phyloP scores from a whole-genome alignment of 768 basidiomycete genomes.

The Termitomyces titanicus region DNA sequence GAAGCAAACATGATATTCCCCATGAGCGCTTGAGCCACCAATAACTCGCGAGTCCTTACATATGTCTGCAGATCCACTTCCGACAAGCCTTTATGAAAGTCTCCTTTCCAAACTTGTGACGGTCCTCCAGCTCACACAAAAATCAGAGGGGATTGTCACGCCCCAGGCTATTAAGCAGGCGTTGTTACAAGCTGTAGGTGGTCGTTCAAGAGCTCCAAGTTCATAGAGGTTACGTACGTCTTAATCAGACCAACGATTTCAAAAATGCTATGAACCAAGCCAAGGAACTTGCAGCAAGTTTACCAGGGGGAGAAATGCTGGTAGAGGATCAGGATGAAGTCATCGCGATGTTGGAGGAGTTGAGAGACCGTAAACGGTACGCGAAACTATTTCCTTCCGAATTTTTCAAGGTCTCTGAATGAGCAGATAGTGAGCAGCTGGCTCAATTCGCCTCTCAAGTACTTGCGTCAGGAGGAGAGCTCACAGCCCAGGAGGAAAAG shows the following conservation, averaged over 20 bases:
- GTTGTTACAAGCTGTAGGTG: conserved; percentile 56
- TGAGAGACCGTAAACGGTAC: conserved; percentile 64
- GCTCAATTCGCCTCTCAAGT: conserved; percentile 45
- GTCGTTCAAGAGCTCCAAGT: background rate
- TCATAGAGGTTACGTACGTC: background rate
- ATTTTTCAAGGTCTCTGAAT: background rate
- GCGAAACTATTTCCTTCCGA: conserved; percentile 9
- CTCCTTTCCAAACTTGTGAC: conserved; percentile 58
- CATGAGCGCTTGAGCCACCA: conserved; percentile 5
- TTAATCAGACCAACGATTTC: conserved; percentile 64
- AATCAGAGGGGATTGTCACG: conserved; percentile 48
- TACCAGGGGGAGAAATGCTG: conserved; percentile 73
- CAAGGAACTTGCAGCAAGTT: conserved; percentile 48
- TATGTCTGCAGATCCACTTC: conserved; percentile 33
- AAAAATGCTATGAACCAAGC: conserved; percentile 56
- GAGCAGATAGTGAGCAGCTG: conserved; percentile 45
- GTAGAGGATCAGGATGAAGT: conserved; percentile 70
- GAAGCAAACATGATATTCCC: background rate
- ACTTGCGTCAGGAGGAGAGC: conserved; percentile 27
- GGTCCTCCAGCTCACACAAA: conserved; percentile 59
- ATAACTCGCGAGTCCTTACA: background rate
- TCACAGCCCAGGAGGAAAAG: conserved; percentile 25
- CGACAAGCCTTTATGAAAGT: conserved; percentile 48
- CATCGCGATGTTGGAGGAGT: conserved; percentile 59
- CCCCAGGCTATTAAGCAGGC: conserved; percentile 63